A percentile compares a stretch with the other conserved stretches of the same genome.
Evolutionary conservation across 768 basidiomycete genomes (phyloP).

Genomic region (Serendipita sp.): DNA sequence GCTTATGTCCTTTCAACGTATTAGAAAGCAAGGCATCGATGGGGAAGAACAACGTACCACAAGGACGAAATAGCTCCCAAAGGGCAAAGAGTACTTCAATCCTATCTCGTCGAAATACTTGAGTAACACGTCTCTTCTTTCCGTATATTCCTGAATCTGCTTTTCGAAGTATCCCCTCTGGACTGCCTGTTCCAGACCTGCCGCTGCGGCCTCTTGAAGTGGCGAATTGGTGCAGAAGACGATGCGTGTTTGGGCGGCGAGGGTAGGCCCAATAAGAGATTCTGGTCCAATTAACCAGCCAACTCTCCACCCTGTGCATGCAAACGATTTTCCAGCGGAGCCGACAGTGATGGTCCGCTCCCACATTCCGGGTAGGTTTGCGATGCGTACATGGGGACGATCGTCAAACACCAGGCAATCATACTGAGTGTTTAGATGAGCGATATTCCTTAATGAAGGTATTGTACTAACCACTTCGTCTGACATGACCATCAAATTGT

Average conservation of each 20-base stretch:
- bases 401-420: slow-evolving; percentile 82
- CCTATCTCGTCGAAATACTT: slow-evolving; percentile 72
- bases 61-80: slow-evolving; percentile 84
- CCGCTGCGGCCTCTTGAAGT: slow-evolving; percentile 82
- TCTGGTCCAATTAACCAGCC: slow-evolving; percentile 89
- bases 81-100: slow-evolving; percentile 69
- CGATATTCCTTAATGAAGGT: slow-evolving; percentile 4
- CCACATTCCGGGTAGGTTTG: slow-evolving; percentile 96
- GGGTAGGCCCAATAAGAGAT: slow-evolving; percentile 66
- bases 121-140: slow-evolving; percentile 57
- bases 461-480: slow-evolving; percentile 77
- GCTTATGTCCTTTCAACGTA: slow-evolving; percentile 46
- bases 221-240: slow-evolving; percentile 93
- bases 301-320: slow-evolving; percentile 93
- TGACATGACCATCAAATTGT: slow-evolving; percentile 80
- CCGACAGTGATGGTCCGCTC: slow-evolving; percentile 91
- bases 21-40: slow-evolving; percentile 1
- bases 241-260: slow-evolving; percentile 84
- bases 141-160: slow-evolving; percentile 62
- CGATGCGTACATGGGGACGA: slow-evolving; percentile 81
- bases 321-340: slow-evolving; percentile 93
- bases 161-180: slow-evolving; percentile 60
- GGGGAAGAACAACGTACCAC: slow-evolving; percentile 31
- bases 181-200: slow-evolving; percentile 67
- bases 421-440: slow-evolving; percentile 37